Evolutionary conservation across 2,329 filamentous ascomycete species (phyloP).

Genomic region (Ophiosphaerella narmari): DNA sequence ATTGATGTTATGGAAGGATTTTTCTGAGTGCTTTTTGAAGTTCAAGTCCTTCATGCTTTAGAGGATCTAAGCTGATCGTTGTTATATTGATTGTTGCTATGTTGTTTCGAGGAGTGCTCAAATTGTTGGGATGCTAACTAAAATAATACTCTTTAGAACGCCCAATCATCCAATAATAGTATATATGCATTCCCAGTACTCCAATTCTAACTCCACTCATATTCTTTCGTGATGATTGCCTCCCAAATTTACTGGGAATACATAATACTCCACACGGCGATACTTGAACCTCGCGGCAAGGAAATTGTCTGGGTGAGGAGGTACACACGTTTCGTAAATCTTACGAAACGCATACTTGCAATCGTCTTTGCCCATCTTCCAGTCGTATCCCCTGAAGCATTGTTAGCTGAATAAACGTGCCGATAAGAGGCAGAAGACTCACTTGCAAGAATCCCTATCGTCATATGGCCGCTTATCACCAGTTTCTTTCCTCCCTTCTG

Average conservation of each 20-base stretch:
- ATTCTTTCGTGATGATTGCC: no score
- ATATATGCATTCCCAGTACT: no score
- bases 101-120: no score
- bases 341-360: slow-evolving; percentile 7
- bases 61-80: no score
- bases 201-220: no score
- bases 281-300: slow-evolving; percentile 5
- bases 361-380: slow-evolving; percentile 5
- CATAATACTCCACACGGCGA: slow-evolving; percentile 7
- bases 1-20: no score
- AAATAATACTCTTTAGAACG: no score
- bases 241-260: slow-evolving; percentile 7
- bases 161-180: no score
- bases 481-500: not conserved
- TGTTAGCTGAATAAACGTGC: not conserved
- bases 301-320: slow-evolving; percentile 1
- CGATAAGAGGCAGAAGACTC: not conserved
- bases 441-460: slow-evolving; percentile 6
- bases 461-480: not conserved
- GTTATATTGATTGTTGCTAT: no score
- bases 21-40: no score
- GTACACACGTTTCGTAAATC: slow-evolving; percentile 1
- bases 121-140: no score
- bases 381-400: slow-evolving; percentile 3
- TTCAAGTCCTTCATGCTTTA: no score